Evolutionary conservation across 179 eudicot genomes (phyloP).

Genomic region (Silene vulgaris): DNA sequence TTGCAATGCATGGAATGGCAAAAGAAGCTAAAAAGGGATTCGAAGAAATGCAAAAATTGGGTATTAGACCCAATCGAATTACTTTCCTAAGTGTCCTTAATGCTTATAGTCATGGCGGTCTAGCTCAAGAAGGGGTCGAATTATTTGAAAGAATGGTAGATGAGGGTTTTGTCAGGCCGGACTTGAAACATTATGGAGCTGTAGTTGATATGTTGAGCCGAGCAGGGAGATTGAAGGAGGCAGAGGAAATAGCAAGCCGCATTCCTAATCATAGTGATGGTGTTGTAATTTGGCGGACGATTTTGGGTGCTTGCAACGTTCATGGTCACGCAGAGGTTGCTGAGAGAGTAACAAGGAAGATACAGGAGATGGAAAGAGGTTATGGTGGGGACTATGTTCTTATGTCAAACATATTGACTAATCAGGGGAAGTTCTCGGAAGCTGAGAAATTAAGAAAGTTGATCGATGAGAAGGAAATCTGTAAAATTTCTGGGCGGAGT

Average conservation of each 20-base stretch:
- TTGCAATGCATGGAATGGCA: constrained; percentile 66
- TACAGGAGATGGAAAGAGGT: constrained; percentile 49
- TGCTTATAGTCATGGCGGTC: constrained; percentile 63
- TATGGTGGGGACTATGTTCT: constrained; percentile 72
- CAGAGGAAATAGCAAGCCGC: constrained; percentile 46
- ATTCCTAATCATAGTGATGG: constrained; percentile 34
- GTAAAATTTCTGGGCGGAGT: constrained; percentile 42
- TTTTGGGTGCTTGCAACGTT: constrained; percentile 62
- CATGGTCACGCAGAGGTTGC: constrained; percentile 51
- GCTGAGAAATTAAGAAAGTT: constrained; percentile 42
- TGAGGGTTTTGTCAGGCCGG: constrained; percentile 32
- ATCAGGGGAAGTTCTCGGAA: constrained; percentile 45
- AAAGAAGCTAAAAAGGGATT: constrained; percentile 45
- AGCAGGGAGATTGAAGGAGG: constrained; percentile 60
- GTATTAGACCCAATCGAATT: constrained; percentile 46
- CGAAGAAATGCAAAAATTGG: constrained; percentile 36
- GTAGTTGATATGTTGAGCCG: constrained; percentile 64
- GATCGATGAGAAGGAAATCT: constrained; percentile 40
- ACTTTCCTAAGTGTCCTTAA: constrained; percentile 54
- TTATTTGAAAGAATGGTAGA: constrained; percentile 47
- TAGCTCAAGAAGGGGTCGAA: constrained; percentile 52
- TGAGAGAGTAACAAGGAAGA: constrained; percentile 39
- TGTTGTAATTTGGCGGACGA: constrained; percentile 67
- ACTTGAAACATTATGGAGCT: constrained; percentile 54
- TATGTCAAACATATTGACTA: constrained; percentile 48